Percentiles rank a stretch among this genome's conserved stretches.
phyloP scores from a whole-genome alignment of 345 rosid species.

The Arabis hirsuta region DNA sequence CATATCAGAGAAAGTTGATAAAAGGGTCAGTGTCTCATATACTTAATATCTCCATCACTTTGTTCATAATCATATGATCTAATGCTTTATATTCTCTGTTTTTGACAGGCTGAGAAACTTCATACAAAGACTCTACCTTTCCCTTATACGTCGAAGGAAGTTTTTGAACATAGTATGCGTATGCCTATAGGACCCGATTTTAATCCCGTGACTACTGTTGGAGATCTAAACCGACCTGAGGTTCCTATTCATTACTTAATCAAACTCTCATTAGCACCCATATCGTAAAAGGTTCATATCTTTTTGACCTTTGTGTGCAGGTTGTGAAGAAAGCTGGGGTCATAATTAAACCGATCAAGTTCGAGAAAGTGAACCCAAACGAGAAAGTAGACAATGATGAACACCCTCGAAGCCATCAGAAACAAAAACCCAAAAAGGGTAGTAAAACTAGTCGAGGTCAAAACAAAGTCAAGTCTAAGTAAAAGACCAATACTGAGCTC shows the following conservation, averaged over 20 bases:
- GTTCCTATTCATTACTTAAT: conserved; percentile 42
- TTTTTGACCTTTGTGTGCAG: conserved; percentile 45
- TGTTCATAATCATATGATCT: not conserved
- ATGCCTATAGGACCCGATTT: conserved; percentile 93
- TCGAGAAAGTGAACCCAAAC: conserved; percentile 69
- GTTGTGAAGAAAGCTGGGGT: conserved; percentile 80
- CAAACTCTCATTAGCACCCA: not conserved
- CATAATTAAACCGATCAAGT: conserved; percentile 77
- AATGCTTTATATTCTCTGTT: conserved; percentile 29
- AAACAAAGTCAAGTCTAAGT: conserved; percentile 33
- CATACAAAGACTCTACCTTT: conserved; percentile 73
- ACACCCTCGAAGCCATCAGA: conserved; percentile 45
- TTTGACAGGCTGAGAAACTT: conserved; percentile 76
- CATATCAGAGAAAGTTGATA: conserved; percentile 85
- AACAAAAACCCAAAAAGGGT: conserved; percentile 42
- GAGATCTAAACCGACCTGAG: conserved; percentile 80
- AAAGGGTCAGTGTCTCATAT: conserved; percentile 58
- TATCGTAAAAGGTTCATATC: conserved; percentile 2
- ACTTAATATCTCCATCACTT: not conserved
- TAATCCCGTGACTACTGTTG: conserved; percentile 71
- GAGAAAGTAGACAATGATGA: conserved; percentile 51
- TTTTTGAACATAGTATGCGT: conserved; percentile 84
- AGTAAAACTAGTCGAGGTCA: conserved; percentile 33
- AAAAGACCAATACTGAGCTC: conserved; percentile 18
- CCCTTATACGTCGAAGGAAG: conserved; percentile 80